Evolutionary conservation across 768 basidiomycete genomes (phyloP), one percentile per base, ranked within the genome.

Genomic region (Crucibulum laeve): DNA sequence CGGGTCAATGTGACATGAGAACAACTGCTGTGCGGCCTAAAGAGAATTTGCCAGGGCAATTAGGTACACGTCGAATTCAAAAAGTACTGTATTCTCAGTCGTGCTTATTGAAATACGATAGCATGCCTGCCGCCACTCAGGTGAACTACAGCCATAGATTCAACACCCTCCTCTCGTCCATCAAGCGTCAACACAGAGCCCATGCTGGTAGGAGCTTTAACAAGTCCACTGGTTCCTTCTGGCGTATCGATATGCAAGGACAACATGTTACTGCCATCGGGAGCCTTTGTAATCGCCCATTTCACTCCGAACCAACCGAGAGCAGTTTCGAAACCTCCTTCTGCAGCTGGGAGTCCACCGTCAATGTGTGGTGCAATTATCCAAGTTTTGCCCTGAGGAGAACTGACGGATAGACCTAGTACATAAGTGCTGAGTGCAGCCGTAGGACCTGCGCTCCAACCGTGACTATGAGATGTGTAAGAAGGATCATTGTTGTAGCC

Each of bases 401-500:
- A 57, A 0, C 73, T 75, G 18, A 80, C 62, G 11, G 62, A 67
- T 8, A 81, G 59, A n/a, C 79, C 79, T 10, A 77, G 65, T 23
- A 80, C 67, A 53, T 78, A 79, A 58, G 73, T 75, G 2, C 77
- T 78, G 8, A 80, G 60, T 4, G 77, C 76, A 4, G 75, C 73
- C 0, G 79, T 81, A 0, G 79, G 75, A 0, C 78, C 79, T 0
- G 77, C 63, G 45, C 72, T 74, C 79, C 79, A 81, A 4, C 78
- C 78, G 50, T 81, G 79, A 1, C 76, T 59, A 52, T 80, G 78
- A n/a, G 73, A 76, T 5, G 76, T 80, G 56, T 79, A 81, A 0
- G 78, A 67, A 1, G 76, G 64, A 50, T 81, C 79, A 56, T 71
- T 66, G 56, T 76, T 74, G 61, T 81, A 81, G 4, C 79, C 79